phyloP scores from a whole-genome alignment of 768 basidiomycete genomes.

The Termitomyces sp. region DNA sequence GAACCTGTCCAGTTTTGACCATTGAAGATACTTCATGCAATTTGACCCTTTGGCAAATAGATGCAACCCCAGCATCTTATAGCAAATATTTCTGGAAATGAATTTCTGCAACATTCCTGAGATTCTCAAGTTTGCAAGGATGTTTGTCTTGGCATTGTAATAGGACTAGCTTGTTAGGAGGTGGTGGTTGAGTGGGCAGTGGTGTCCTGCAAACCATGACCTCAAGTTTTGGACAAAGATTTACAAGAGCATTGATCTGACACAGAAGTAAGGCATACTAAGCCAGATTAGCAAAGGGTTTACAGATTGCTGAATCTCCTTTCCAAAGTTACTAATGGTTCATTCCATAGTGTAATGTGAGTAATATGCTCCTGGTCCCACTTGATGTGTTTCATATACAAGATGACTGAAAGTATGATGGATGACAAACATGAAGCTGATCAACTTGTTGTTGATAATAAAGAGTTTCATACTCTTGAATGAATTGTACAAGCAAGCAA shows the following conservation, averaged over 20 bases:
- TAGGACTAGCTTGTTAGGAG: background rate
- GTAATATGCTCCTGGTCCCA: slow-evolving; percentile 10
- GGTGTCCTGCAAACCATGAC: background rate
- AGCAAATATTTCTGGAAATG: background rate
- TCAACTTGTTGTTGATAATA: slow-evolving; percentile 13
- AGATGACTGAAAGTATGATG: slow-evolving; percentile 17
- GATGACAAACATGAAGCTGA: slow-evolving; percentile 25
- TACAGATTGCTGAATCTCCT: no score
- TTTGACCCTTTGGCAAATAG: slow-evolving; percentile 7
- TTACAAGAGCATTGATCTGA: slow-evolving; percentile 2
- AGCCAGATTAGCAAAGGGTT: slow-evolving; percentile 17
- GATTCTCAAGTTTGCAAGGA: background rate
- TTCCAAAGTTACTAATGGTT: no score
- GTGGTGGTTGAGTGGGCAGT: background rate
- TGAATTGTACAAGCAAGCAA: no score
- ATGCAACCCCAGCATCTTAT: slow-evolving; percentile 14
- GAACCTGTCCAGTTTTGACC: slow-evolving; percentile 8
- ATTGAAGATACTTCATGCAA: background rate
- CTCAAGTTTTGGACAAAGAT: slow-evolving; percentile 1
- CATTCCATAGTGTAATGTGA: no score
- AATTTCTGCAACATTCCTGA: background rate
- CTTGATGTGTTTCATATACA: slow-evolving; percentile 12
- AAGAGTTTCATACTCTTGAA: no score
- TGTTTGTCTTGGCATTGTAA: background rate
- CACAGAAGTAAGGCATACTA: slow-evolving; percentile 13